phyloP scores from a whole-genome alignment of 495 filamentous ascomycete genomes.

The Penicillium verhagenii region DNA sequence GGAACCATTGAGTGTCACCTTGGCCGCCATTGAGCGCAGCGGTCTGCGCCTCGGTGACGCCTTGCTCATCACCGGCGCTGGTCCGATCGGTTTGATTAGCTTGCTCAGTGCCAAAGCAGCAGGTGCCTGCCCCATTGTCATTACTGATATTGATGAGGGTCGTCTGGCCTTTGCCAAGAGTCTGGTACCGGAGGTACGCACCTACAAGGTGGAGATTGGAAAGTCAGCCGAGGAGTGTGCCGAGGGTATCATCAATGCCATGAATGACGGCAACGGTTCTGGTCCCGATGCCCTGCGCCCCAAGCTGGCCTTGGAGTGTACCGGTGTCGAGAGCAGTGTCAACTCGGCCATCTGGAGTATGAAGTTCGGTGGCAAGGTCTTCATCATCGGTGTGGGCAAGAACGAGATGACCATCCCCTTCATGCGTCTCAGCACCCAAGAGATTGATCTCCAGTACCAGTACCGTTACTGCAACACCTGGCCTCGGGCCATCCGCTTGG shows the following conservation, averaged over 20 bases:
- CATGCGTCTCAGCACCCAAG: constrained; percentile 84
- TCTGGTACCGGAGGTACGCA: constrained; percentile 68
- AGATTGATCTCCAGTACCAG: constrained; percentile 93
- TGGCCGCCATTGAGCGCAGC: constrained; percentile 80
- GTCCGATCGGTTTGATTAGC: constrained; percentile 86
- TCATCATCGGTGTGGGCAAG: constrained; percentile 90
- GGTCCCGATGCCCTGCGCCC: constrained; percentile 71
- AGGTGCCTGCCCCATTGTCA: constrained; percentile 80
- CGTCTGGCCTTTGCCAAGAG: constrained; percentile 79
- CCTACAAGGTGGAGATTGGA: constrained; percentile 70
- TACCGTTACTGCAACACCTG: constrained; percentile 95
- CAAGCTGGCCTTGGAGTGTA: constrained; percentile 80
- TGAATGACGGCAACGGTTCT: constrained; percentile 43
- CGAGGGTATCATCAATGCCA: constrained; percentile 56
- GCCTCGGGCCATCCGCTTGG: constrained; percentile 86
- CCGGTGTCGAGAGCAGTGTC: constrained; percentile 87
- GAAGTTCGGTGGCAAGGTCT: constrained; percentile 92
- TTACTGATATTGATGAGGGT: constrained; percentile 89
- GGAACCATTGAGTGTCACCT: constrained; percentile 81
- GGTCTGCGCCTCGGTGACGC: constrained; percentile 78
- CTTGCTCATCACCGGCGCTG: constrained; percentile 82
- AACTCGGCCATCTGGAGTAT: constrained; percentile 80
- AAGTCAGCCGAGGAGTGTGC: constrained; percentile 69
- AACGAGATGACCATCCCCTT: constrained; percentile 93
- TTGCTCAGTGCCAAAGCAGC: constrained; percentile 78